Base-by-base conservation (phyloP, 106 monocot species). In the Dendrobium catenatum region DNA sequence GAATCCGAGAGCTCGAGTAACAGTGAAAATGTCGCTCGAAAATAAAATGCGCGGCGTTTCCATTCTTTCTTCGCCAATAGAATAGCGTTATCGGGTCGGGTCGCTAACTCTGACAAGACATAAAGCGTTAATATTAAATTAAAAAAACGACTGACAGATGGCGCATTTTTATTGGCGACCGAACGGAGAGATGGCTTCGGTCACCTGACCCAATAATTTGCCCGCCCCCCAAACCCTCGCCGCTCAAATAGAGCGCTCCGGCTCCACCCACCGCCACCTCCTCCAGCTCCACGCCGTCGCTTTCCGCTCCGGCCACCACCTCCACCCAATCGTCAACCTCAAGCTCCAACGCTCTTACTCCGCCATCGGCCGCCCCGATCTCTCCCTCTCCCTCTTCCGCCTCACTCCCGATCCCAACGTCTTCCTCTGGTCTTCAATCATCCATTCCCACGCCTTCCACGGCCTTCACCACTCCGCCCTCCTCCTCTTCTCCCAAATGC, bases 341-440 rank as follows among this genome's bases (percentile, higher is more conserved):
- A 89, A 89, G 83, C 94, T 96, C 80, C 94, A 94, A 86, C 88
- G 89, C 74, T 54, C 84, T 79, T 96, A 96, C 90, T 68, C 94
- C 80, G 76, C 89, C 58, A 55, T 85, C 68, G 75, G 76, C 70
- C 88, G 26, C 68, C 88, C 86, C 79, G 88, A 88, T 73, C 81
- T 44, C 84, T 40, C 83, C 77, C 86, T 89, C 73, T 15, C 88
- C 78, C 93, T 96, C 82, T 83, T 93, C 87, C 80, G 73, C 80
- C 83, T 83, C 72, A 87, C 88, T 46, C 89, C 82, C 9, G 46
- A 80, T 67, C 88, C 86, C 77, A 87, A 76, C 84, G 82, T 94
- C 84, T 88, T 89, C 90, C 85, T 87, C 88, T 96, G 82, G 82
- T 85, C 94, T 76, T 56, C 88, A 80, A 43, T 83, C 78, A 90